A percentile compares a stretch with the other conserved stretches of the same genome.
These are phyloP conservation scores for Lyophyllum atratum DNA, from an alignment of 768 basidiomycete genomes.

Conservation along the genomic window DNA sequence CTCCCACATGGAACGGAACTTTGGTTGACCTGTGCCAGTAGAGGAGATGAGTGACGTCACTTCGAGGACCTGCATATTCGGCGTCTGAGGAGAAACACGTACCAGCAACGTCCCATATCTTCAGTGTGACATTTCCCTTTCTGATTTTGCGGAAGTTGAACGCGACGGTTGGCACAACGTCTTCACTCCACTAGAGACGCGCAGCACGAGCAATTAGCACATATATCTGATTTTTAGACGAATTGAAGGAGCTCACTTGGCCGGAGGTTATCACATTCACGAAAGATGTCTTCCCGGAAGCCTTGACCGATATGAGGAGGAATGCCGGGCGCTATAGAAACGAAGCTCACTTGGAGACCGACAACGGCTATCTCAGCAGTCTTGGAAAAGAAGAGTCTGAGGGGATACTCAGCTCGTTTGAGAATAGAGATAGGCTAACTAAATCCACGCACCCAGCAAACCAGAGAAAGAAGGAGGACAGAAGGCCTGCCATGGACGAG, in stretches of 20 bases:
- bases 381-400: constrained; percentile 86
- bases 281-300: constrained; percentile 93
- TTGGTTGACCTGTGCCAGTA: constrained; percentile 71
- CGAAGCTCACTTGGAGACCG: constrained; percentile 68
- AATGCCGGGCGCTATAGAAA: neutral
- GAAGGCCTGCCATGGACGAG: constrained; percentile 39
- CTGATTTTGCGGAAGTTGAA: constrained; percentile 89
- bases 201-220: neutral
- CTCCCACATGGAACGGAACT: constrained; percentile 96
- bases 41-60: constrained; percentile 7
- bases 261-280: constrained; percentile 91
- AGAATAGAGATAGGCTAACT: neutral
- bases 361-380: constrained; percentile 90
- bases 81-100: constrained; percentile 20
- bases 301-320: constrained; percentile 43
- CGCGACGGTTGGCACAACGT: constrained; percentile 94
- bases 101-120: constrained; percentile 97
- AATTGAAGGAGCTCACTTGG: constrained; percentile 48
- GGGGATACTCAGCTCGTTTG: neutral
- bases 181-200: constrained; percentile 82
- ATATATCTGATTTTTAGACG: neutral
- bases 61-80: neutral
- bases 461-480: constrained; percentile 47
- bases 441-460: constrained; percentile 37
- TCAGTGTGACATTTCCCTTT: constrained; percentile 88